Percentiles rank a stretch among this genome's conserved stretches.
These are phyloP conservation scores for Collybia sordida DNA, from an alignment of 768 basidiomycete species.

Conservation along the genomic window DNA sequence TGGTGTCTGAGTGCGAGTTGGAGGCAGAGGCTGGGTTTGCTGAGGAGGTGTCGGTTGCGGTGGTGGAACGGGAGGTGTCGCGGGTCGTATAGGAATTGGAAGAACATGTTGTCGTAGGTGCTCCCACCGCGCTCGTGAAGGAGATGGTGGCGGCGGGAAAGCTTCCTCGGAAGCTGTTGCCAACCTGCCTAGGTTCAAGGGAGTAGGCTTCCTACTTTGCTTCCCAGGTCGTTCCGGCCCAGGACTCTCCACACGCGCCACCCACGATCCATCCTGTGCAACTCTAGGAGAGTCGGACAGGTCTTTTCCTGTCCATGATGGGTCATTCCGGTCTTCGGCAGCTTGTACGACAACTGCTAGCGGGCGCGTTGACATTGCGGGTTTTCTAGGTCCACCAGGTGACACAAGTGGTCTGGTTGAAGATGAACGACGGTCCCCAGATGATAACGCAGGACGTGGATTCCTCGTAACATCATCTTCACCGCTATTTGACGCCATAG, in stretches of 20 bases:
- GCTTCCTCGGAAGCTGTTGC: slow-evolving; percentile 41
- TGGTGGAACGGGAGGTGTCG: slow-evolving; percentile 23
- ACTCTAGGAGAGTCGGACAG: slow-evolving; percentile 5
- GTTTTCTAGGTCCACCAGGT: neutral
- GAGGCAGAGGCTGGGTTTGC: slow-evolving; percentile 14
- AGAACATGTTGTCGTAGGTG: slow-evolving; percentile 54
- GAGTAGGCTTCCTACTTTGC: slow-evolving; percentile 5
- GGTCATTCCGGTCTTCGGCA: neutral
- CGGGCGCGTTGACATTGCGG: neutral
- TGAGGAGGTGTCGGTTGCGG: slow-evolving; percentile 25
- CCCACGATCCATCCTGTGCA: neutral
- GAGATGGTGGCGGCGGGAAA: slow-evolving; percentile 38
- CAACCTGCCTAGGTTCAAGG: slow-evolving; percentile 5
- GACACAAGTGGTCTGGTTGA: too few species aligned
- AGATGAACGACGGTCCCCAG: neutral
- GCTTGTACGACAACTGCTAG: neutral
- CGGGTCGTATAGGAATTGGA: slow-evolving; percentile 23
- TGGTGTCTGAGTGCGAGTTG: slow-evolving; percentile 34
- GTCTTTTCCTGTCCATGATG: slow-evolving; percentile 11
- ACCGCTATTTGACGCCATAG: too few species aligned
- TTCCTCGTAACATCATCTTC: too few species aligned
- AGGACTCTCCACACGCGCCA: slow-evolving; percentile 3
- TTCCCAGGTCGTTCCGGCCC: slow-evolving; percentile 8
- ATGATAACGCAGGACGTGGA: neutral
- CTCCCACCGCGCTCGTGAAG: slow-evolving; percentile 50